Percentiles rank a stretch among this genome's conserved stretches.
These are phyloP conservation scores for Vitis labrusca DNA, from an alignment of 164 flowering plant species.

Conservation along the genomic window DNA sequence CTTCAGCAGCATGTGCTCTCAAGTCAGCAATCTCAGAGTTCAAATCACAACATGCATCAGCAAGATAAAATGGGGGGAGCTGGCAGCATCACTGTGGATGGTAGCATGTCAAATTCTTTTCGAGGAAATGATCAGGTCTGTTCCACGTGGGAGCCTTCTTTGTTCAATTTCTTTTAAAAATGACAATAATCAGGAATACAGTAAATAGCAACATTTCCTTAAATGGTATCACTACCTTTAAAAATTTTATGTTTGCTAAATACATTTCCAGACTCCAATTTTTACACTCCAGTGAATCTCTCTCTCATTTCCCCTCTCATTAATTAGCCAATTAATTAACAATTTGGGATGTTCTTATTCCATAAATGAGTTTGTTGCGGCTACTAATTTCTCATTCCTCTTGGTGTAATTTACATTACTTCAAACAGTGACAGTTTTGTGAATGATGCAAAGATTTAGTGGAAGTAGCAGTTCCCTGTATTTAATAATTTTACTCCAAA, in stretches of 20 bases:
- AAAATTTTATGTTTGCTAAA: too few species aligned
- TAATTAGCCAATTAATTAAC: not conserved
- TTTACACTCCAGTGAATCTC: not conserved
- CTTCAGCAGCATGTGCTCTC: slow-evolving; percentile 79
- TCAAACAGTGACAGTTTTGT: too few species aligned
- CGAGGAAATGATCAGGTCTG: slow-evolving; percentile 94
- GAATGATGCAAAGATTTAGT: not conserved
- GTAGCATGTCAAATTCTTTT: slow-evolving; percentile 83
- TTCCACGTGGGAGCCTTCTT: slow-evolving; percentile 7
- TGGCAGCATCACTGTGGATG: slow-evolving; percentile 75
- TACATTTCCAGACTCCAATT: too few species aligned
- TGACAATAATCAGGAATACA: too few species aligned
- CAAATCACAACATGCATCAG: slow-evolving; percentile 71
- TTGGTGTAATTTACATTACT: too few species aligned
- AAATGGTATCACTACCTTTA: too few species aligned
- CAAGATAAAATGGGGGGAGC: slow-evolving; percentile 78
- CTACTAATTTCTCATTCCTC: not conserved
- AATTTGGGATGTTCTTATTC: not conserved
- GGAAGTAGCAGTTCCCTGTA: not conserved
- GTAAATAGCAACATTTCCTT: too few species aligned
- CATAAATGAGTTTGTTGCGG: not conserved
- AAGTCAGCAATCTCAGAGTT: slow-evolving; percentile 71
- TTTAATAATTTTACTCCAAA: too few species aligned
- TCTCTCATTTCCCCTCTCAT: not conserved
- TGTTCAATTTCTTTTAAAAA: too few species aligned